A percentile compares a stretch with the other conserved stretches of the same genome.
phyloP scores from a whole-genome alignment of 2,329 filamentous ascomycete genomes.

The Neurospora sp. region DNA sequence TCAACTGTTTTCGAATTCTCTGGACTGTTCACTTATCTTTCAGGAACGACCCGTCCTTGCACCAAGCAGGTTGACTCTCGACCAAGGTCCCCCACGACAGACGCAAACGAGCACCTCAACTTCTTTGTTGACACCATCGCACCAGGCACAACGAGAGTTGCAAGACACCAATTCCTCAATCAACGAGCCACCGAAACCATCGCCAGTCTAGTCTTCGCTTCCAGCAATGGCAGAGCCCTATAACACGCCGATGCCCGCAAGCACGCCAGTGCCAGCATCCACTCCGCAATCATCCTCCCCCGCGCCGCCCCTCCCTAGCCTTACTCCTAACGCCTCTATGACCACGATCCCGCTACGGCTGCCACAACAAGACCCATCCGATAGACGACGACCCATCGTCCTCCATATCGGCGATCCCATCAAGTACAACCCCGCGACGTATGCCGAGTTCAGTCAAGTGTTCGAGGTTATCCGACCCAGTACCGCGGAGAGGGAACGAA shows the following conservation, averaged over 20 bases:
- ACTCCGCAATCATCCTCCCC: slow-evolving; percentile 22
- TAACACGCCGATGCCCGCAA: slow-evolving; percentile 21
- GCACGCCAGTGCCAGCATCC: slow-evolving; percentile 20
- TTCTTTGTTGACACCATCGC: background rate
- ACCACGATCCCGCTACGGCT: slow-evolving; percentile 12
- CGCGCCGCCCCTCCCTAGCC: slow-evolving; percentile 16
- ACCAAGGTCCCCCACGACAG: background rate
- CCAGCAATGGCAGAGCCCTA: slow-evolving; percentile 21
- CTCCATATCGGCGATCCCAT: slow-evolving; percentile 64
- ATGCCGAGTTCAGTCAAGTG: slow-evolving; percentile 30
- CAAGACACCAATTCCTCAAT: fast-evolving
- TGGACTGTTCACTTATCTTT: background rate
- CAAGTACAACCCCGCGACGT: slow-evolving; percentile 39
- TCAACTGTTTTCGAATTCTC: background rate
- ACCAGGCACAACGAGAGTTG: background rate
- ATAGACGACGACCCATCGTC: slow-evolving; percentile 38
- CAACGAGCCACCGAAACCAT: background rate
- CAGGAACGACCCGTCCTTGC: background rate
- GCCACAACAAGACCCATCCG: slow-evolving; percentile 11
- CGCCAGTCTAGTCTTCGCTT: background rate
- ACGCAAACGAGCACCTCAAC: background rate
- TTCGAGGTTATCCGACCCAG: slow-evolving; percentile 44
- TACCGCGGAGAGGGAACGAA: slow-evolving; percentile 38
- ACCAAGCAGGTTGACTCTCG: background rate
- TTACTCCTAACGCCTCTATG: slow-evolving; percentile 17